Percentiles rank a stretch among this genome's conserved stretches.
phyloP scores from a whole-genome alignment of 169 alveolate genomes.

The Plasmodium knowlesi region DNA sequence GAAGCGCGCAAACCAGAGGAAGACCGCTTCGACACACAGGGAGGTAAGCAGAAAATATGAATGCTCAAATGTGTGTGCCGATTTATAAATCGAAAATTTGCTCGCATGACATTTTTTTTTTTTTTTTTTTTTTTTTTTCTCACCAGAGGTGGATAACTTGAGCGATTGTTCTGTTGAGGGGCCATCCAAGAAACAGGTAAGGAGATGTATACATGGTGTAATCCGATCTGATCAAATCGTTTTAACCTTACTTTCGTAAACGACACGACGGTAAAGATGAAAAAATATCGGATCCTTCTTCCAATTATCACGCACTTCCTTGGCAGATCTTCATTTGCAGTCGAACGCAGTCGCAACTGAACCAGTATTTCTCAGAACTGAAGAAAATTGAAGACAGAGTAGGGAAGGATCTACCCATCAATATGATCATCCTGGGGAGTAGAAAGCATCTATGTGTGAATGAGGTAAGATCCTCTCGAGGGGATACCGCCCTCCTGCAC shows the following conservation, averaged over 20 bases:
- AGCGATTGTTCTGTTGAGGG: constrained; percentile 22
- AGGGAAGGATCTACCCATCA: constrained; percentile 11
- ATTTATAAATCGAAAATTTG: neutral
- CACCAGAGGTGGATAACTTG: constrained; percentile 9
- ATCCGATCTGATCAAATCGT: neutral
- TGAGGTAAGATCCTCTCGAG: neutral
- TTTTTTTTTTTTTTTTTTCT: neutral
- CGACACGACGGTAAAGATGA: neutral
- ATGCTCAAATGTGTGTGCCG: neutral
- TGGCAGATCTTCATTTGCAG: constrained; percentile 79
- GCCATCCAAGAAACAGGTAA: constrained; percentile 21
- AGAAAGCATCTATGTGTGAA: constrained; percentile 57
- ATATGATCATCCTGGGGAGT: constrained; percentile 47
- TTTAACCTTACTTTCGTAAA: neutral
- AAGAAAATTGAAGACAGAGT: constrained; percentile 50
- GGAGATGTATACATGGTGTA: neutral
- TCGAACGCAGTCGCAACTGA: constrained; percentile 81
- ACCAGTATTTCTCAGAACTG: constrained; percentile 78
- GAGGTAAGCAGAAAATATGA: neutral
- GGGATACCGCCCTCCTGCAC: neutral
- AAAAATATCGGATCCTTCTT: neutral
- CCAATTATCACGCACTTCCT: neutral
- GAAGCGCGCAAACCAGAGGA: neutral
- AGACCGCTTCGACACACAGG: neutral
- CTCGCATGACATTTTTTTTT: neutral